Evolutionary conservation across 805 yeast genomes (phyloP).

Genomic region (Candida rishiriensis): DNA sequence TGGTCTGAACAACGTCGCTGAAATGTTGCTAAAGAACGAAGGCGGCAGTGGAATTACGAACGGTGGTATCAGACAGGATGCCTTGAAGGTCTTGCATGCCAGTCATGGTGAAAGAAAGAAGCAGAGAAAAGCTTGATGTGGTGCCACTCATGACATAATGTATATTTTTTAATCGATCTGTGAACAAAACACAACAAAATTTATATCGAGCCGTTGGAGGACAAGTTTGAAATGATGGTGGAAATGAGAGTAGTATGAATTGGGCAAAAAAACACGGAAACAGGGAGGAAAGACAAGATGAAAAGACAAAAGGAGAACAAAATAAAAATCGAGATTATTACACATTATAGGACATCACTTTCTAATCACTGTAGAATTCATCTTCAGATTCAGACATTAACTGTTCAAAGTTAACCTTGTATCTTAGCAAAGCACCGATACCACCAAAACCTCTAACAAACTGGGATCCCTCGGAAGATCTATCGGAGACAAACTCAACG

Average conservation of each 20-base stretch:
- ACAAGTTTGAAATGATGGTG: no score
- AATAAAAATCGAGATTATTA: slow-evolving; percentile 2
- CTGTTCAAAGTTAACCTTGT: slow-evolving; percentile 96
- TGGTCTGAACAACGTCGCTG: slow-evolving; percentile 75
- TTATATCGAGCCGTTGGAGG: no score
- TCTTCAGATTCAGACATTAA: slow-evolving; percentile 85
- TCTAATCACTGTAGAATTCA: slow-evolving; percentile 60
- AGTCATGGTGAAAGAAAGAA: slow-evolving; percentile 8
- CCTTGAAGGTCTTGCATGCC: slow-evolving; percentile 54
- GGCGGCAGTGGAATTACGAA: slow-evolving; percentile 52
- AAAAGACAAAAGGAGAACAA: not conserved
- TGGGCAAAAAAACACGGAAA: not conserved
- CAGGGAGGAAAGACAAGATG: not conserved
- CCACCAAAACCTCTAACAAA: slow-evolving; percentile 99
- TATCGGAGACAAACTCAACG: slow-evolving; percentile 93
- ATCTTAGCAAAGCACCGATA: slow-evolving; percentile 93
- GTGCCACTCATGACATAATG: no score
- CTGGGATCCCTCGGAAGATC: slow-evolving; percentile 98
- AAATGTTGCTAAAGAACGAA: slow-evolving; percentile 60
- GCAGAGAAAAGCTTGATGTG: not conserved
- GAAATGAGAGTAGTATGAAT: no score
- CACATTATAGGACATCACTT: slow-evolving; percentile 4
- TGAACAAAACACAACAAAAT: no score
- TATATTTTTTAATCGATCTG: no score
- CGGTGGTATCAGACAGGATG: slow-evolving; percentile 66